Percentiles rank a stretch among this genome's conserved stretches.
phyloP scores from a whole-genome alignment of 2,329 filamentous ascomycete species.

The Didymella arachidicola region DNA sequence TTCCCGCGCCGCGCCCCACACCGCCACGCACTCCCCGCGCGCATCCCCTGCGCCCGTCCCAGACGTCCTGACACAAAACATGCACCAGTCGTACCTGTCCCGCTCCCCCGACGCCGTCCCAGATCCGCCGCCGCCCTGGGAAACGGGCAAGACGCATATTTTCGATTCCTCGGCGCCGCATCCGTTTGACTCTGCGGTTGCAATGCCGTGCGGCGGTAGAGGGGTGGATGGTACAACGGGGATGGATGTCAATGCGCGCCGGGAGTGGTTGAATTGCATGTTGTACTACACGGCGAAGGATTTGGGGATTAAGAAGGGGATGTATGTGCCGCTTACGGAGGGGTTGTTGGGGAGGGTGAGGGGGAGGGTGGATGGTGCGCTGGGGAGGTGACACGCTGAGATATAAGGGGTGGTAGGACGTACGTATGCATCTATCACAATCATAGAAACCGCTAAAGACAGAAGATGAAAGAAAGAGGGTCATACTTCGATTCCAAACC shows the following conservation, averaged over 20 bases:
- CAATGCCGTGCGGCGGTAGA: no score
- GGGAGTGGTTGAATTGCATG: conserved; percentile 40
- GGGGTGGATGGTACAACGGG: no score
- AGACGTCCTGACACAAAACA: conserved; percentile 13
- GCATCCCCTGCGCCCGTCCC: conserved; percentile 5
- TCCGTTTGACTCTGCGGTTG: conserved; percentile 24
- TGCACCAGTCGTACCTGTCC: not conserved
- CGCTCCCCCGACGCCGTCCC: not conserved
- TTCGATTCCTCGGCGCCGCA: conserved; percentile 33
- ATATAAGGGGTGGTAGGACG: no score
- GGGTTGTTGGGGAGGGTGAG: conserved; percentile 27
- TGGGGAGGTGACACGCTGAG: not conserved
- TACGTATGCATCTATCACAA: no score
- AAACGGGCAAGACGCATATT: conserved; percentile 23
- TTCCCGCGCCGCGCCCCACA: conserved; percentile 16
- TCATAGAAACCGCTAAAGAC: no score
- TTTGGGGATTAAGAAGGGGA: conserved; percentile 39
- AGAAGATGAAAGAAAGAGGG: no score
- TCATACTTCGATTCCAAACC: no score
- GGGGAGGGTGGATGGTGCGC: conserved; percentile 26
- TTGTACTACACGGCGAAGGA: conserved; percentile 36
- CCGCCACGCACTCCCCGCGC: conserved; percentile 3
- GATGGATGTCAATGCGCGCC: conserved; percentile 33
- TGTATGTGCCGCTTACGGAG: conserved; percentile 35
- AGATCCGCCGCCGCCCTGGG: not conserved